Evolutionary conservation across 2,329 filamentous ascomycete genomes (phyloP), one percentile per base, ranked within the genome.

Genomic region (Colletotrichum plurivorum): DNA sequence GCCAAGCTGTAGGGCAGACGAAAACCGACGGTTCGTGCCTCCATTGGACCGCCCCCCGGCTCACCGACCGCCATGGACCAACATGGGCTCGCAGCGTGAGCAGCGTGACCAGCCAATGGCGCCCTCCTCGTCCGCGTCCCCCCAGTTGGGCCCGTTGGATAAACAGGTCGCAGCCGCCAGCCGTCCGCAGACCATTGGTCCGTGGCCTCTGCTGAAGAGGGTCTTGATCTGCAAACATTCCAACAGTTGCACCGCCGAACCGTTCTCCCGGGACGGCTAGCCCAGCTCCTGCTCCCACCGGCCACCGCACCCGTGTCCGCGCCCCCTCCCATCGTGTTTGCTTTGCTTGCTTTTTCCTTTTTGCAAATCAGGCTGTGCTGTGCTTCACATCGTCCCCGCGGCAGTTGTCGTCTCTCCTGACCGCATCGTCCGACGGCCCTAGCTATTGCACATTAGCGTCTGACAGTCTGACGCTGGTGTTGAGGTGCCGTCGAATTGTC

Each of bases 181-280:
- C 43, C 49, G 41, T 43, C 27, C n/a, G 18, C 16, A 43, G 15
- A n/a, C 18, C 7, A 70, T 70, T 70, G 57, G 67, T 16, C 39
- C 22, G 53, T 43, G 45, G n/a, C 62, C 36, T 20, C 16, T 63
- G 63, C 43, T 51, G 54, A 45, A 59, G 46, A 64, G 52, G 67
- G 63, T 45, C 62, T 51, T 39, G 67, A 70, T 70, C 67, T 68
- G 67, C 67, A 70, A 57, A 58, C 67, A 60, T 48, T 63, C 65
- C 67, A 60, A 67, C 57, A 25, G 57, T 68, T 63, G 52, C 67
- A 68, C 67, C 57, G 65, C 36, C 58, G 67, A 68, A 70, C 67
- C 67, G 64, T 67, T 62, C 67, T 54, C 57, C 64, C 41, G 67
- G 67, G 67, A 70, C 67, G 46, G 57, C 67, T 58, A 49, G 25